Evolutionary conservation across 768 basidiomycete species (phyloP).

Genomic region (Amanita muscaria): DNA sequence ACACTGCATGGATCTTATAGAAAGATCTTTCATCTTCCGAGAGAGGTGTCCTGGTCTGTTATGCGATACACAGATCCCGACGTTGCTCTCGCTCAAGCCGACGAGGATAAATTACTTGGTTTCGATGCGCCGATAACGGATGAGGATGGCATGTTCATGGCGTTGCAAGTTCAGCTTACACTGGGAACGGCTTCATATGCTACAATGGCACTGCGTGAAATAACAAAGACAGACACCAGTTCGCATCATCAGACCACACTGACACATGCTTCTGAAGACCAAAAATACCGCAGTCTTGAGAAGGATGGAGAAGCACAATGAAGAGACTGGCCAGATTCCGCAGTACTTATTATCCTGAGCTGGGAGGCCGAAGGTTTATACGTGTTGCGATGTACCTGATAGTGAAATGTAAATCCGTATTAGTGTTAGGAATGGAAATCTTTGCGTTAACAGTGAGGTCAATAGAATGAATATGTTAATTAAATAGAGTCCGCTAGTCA

Average conservation of each 20-base stretch:
- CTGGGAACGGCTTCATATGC: conserved; percentile 92
- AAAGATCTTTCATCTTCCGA: conserved; percentile 80
- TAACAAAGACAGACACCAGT: conserved; percentile 93
- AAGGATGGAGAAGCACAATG: conserved; percentile 24
- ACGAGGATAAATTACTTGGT: conserved; percentile 86
- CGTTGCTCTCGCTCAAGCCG: conserved; percentile 84
- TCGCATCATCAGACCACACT: conserved; percentile 81
- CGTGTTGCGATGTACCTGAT: no score
- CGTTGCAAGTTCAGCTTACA: conserved; percentile 77
- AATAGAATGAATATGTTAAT: no score
- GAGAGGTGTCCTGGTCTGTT: conserved; percentile 71
- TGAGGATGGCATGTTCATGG: conserved; percentile 76
- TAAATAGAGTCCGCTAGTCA: no score
- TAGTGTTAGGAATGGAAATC: conserved; percentile 57
- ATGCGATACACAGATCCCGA: conserved; percentile 91
- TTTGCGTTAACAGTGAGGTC: conserved; percentile 36
- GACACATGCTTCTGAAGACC: conserved; percentile 73
- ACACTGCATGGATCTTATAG: conserved; percentile 90
- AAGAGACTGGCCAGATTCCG: not conserved
- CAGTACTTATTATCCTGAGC: no score
- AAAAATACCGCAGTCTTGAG: conserved; percentile 60
- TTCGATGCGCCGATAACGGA: conserved; percentile 62
- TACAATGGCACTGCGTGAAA: conserved; percentile 94
- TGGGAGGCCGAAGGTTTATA: no score
- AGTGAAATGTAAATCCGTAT: no score